Evolutionary conservation across 192 early-diverging fungal species (phyloP).

Genomic region (Backusella westeae): DNA sequence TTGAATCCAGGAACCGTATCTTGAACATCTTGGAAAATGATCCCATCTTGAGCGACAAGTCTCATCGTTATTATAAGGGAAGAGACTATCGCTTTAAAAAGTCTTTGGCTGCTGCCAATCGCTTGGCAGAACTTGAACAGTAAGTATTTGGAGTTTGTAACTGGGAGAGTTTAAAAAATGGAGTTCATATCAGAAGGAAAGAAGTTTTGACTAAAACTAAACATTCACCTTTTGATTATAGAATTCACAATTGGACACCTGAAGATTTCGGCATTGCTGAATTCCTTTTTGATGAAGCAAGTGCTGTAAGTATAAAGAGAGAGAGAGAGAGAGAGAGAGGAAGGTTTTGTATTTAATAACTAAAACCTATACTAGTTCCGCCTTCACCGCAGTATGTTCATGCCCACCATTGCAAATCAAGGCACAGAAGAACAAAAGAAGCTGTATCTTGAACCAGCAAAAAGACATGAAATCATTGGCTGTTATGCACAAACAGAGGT

Average conservation of each 20-base stretch:
- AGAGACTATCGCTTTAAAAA: conserved; percentile 63
- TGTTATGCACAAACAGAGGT: conserved; percentile 92
- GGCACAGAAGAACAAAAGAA: conserved; percentile 74
- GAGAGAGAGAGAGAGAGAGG: background rate
- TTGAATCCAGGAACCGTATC: conserved; percentile 50
- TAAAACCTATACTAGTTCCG: conserved; percentile 44
- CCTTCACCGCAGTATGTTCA: conserved; percentile 82
- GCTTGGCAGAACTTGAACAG: conserved; percentile 58
- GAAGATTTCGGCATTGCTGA: conserved; percentile 51
- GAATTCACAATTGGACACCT: conserved; percentile 51
- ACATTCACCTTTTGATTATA: conserved; percentile 9
- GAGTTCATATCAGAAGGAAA: background rate
- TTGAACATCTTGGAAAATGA: conserved; percentile 60
- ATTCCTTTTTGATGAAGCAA: conserved; percentile 58
- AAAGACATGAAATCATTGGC: conserved; percentile 75
- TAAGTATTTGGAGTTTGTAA: conserved; percentile 17
- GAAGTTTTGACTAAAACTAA: background rate
- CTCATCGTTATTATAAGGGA: conserved; percentile 64
- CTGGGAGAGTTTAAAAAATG: background rate
- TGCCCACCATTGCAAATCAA: conserved; percentile 74
- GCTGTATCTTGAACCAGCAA: conserved; percentile 68
- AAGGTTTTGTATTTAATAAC: background rate
- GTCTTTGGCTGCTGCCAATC: conserved; percentile 57
- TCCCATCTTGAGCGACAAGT: conserved; percentile 61
- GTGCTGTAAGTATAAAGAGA: conserved; percentile 38